Evolutionary conservation across 805 yeast species (phyloP), one percentile per base, ranked within the genome.

Genomic region (Trichomonascus vanleenenianus): DNA sequence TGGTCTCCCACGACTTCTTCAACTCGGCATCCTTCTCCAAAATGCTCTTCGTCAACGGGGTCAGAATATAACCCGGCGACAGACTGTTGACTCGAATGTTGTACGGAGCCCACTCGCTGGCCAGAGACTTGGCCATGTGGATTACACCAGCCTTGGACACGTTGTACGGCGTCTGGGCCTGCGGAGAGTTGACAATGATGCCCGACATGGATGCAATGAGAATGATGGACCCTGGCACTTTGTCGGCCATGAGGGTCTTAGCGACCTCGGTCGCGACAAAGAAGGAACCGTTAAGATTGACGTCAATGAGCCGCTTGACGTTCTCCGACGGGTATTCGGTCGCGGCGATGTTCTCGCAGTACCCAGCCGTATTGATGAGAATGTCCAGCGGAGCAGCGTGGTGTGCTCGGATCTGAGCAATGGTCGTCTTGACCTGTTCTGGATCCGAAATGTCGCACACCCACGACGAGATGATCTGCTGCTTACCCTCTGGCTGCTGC

Each of bases 131-230:
- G 45, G 76, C 84, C 73, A 84, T 69, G 66, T 84, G 93, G 56
- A 83, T 83, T 37, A 83, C 91, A 61, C 89, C 93, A 14, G 93
- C 93, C 69, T 84, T 84, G 56, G 91, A 74, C 84, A 82, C 80
- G 72, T 84, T 84, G 74, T 84, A 84, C 55, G 84, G 84, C 52
- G 78, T 74, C 67, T 87, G 96, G 55, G 77, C 72, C 64, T 87
- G 91, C 20, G 96, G 96, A 47, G 79, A 76, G 65, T 87, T 87
- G 55, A 79, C 88, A 55, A 88, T 81, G 64, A 79, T 85, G 4
- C 85, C 96, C 20, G 91, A 82, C 84, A 87, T 87, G 37, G 95
- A 84, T 2, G 94, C 88, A 2, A 95, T 85, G 61, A 85, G 72
- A 53, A 87, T 78, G 56, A 88, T 71, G 2, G 94, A 81, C 32